Conservation (phyloP, 2,329 filamentous ascomycete species). For the Trichoderma sp. region DNA sequence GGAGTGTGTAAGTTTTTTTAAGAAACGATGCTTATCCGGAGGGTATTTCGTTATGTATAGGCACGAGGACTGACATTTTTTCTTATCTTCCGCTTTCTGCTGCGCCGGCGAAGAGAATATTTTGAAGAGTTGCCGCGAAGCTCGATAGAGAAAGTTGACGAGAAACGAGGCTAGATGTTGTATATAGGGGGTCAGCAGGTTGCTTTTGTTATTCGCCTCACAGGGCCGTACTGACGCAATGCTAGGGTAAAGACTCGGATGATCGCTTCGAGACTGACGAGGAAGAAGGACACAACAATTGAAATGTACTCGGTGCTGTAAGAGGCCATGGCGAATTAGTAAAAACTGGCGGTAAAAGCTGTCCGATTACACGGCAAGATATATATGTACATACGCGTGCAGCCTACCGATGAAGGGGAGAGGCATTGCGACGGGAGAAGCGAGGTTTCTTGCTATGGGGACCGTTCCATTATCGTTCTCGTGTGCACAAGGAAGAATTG, state of each 20-base stretch:
- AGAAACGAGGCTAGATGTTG: constrained; percentile 66
- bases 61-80: constrained; percentile 55
- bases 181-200: constrained; percentile 30
- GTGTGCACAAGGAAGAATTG: not conserved
- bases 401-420: constrained; percentile 56
- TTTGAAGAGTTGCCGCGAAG: constrained; percentile 83
- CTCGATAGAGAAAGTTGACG: constrained; percentile 78
- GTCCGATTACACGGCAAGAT: not conserved
- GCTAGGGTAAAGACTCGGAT: constrained; percentile 86
- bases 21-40: constrained; percentile 1
- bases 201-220: not conserved
- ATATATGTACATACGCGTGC: constrained; percentile 52
- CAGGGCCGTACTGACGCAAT: constrained; percentile 63
- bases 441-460: not conserved
- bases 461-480: constrained; percentile 5
- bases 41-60: not conserved
- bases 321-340: constrained; percentile 7
- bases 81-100: constrained; percentile 66
- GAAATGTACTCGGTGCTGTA: constrained; percentile 81
- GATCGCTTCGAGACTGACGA: constrained; percentile 79
- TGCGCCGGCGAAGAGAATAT: constrained; percentile 69
- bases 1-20: constrained; percentile 35
- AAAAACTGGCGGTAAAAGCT: constrained; percentile 5
- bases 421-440: constrained; percentile 44
- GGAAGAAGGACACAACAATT: constrained; percentile 77